phyloP scores from a whole-genome alignment of 495 filamentous ascomycete genomes.

The Hyphodiscus hymeniophilus region DNA sequence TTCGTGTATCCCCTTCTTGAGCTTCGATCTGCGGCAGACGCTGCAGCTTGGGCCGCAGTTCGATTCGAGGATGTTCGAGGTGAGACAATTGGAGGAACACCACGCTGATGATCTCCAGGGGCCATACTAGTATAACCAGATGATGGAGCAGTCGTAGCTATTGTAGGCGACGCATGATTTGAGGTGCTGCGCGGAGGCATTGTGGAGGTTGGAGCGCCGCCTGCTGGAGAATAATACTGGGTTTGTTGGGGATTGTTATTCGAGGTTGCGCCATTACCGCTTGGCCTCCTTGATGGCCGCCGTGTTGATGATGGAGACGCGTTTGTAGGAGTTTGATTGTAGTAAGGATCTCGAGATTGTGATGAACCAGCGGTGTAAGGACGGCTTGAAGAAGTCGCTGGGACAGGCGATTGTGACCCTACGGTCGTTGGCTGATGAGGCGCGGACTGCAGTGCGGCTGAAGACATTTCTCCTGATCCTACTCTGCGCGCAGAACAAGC shows the following conservation, averaged over 20 bases:
- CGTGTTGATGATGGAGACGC: slow-evolving; percentile 36
- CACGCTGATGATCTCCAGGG: slow-evolving; percentile 25
- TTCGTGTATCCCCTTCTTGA: slow-evolving; percentile 20
- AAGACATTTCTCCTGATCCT: slow-evolving; percentile 35
- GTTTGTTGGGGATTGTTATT: slow-evolving; percentile 25
- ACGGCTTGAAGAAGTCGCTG: slow-evolving; percentile 37
- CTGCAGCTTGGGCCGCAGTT: slow-evolving; percentile 16
- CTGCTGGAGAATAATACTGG: slow-evolving; percentile 40
- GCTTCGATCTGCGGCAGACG: slow-evolving; percentile 14
- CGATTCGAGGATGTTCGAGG: slow-evolving; percentile 58
- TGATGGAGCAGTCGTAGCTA: slow-evolving; percentile 32
- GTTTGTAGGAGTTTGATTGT: slow-evolving; percentile 24
- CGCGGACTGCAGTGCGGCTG: slow-evolving; percentile 47
- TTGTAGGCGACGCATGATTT: slow-evolving; percentile 26
- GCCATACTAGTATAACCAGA: slow-evolving; percentile 26
- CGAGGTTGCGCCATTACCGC: slow-evolving; percentile 42
- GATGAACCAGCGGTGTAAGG: slow-evolving; percentile 33
- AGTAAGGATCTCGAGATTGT: slow-evolving; percentile 24
- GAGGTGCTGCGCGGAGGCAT: slow-evolving; percentile 33
- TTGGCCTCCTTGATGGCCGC: slow-evolving; percentile 37
- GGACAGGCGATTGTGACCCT: slow-evolving; percentile 35
- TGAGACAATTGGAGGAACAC: slow-evolving; percentile 41
- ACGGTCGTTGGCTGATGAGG: slow-evolving; percentile 42
- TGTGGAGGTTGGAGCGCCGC: slow-evolving; percentile 36
- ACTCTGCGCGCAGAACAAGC: slow-evolving; percentile 10